Evolutionary conservation across 2,329 filamentous ascomycete species (phyloP), one percentile per base, ranked within the genome.

Genomic region (Sporothrix curviconia): DNA sequence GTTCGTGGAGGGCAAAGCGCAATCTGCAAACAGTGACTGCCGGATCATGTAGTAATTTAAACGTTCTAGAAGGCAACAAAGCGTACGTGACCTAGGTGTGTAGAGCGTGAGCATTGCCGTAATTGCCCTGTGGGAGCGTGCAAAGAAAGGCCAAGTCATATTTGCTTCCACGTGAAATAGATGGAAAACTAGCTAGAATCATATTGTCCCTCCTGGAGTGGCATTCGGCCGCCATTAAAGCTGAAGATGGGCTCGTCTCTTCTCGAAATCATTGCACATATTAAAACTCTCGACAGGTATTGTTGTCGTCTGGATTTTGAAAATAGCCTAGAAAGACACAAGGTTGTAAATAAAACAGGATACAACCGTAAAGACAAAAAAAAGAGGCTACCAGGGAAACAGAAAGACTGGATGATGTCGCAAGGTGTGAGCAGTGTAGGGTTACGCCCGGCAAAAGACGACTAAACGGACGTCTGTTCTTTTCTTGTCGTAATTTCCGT

Each of bases 41-140:
- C 50, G 50, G 22, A 42, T 7, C 11, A 43, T 22, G 25, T 17
- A n/a, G n/a, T 34, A 54, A 54, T 44, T 9, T 44, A 54, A 34
- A 44, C 17, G 39, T 54, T 54, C 51, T 54, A 54, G 51, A 54
- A 54, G 51, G 19, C 19, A n/a, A n/a, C n/a, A n/a, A n/a, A n/a
- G n/a, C n/a, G n/a, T n/a, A n/a, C n/a, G n/a, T n/a, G n/a, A n/a
- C n/a, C n/a, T n/a, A n/a, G n/a, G n/a, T n/a, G n/a, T n/a, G n/a
- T n/a, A n/a, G n/a, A n/a, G n/a, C n/a, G n/a, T n/a, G n/a, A n/a
- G n/a, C n/a, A n/a, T n/a, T n/a, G n/a, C n/a, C n/a, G n/a, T n/a
- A n/a, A n/a, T n/a, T n/a, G n/a, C n/a, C n/a, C n/a, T n/a, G 46
- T 50, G 15, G 28, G 36, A 30, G 8, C 24, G 9, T 3, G n/a